These are phyloP conservation scores for Collariella sp. DNA, from an alignment of 495 filamentous ascomycete genomes.

Conservation along the genomic window DNA sequence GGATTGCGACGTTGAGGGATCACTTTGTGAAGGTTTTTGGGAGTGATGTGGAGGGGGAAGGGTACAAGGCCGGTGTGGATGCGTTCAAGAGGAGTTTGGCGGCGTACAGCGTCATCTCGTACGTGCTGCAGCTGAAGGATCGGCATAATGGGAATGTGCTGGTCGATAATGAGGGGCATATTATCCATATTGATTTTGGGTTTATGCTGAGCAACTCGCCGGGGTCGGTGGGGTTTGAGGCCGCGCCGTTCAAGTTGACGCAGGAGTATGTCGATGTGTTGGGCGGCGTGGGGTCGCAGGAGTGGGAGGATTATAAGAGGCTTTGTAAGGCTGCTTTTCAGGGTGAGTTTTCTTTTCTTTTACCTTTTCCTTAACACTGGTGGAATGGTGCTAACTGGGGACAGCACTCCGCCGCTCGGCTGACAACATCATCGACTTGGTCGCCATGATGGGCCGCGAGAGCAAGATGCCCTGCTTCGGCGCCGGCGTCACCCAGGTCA, in stretches of 20 bases:
- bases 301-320: constrained; percentile 58
- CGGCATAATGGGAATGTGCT: constrained; percentile 75
- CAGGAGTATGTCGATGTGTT: constrained; percentile 70
- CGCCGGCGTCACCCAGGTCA: constrained; percentile 52
- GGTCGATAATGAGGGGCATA: constrained; percentile 69
- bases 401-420: constrained; percentile 58
- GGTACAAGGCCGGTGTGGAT: constrained; percentile 55
- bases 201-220: constrained; percentile 78
- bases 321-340: constrained; percentile 70
- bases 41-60: constrained; percentile 47
- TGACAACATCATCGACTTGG: constrained; percentile 63
- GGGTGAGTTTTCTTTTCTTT: constrained; percentile 33
- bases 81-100: constrained; percentile 63
- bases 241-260: constrained; percentile 71
- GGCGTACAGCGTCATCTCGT: constrained; percentile 68
- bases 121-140: constrained; percentile 69
- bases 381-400: background rate
- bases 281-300: constrained; percentile 52
- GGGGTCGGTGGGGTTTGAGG: constrained; percentile 67
- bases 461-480: constrained; percentile 71
- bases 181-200: constrained; percentile 75
- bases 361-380: background rate
- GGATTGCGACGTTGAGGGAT: constrained; percentile 65
- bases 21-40: constrained; percentile 72
- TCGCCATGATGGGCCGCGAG: constrained; percentile 67